These are phyloP conservation scores for Ogataea ganodermae DNA, from an alignment of 805 yeast species.

Conservation along the genomic window DNA sequence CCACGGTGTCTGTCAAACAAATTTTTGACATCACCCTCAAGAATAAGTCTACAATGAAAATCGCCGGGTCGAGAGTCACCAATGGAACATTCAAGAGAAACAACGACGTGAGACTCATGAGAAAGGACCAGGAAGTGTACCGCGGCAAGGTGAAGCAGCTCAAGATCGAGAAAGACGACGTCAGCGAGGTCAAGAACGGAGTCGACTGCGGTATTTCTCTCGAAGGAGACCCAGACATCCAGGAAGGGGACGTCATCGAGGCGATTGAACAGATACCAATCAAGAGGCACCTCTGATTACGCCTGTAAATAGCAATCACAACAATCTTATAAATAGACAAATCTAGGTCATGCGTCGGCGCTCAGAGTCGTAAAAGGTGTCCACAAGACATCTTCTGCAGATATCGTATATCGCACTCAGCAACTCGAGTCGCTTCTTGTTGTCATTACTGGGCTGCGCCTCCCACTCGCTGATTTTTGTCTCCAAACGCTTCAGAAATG, in stretches of 20 bases:
- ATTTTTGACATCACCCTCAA: conserved; percentile 69
- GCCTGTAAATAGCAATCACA: conserved; percentile 14
- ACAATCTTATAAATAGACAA: conserved; percentile 5
- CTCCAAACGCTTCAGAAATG: conserved; percentile 15
- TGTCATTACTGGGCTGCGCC: too few species aligned
- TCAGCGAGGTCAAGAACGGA: conserved; percentile 75
- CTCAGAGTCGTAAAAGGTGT: conserved; percentile 21
- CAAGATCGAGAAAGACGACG: conserved; percentile 82
- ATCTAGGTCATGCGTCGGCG: conserved; percentile 9
- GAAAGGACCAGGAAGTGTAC: conserved; percentile 50
- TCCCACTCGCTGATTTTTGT: conserved; percentile 6
- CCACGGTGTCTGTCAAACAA: conserved; percentile 69
- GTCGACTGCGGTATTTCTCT: conserved; percentile 88
- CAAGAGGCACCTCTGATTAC: conserved; percentile 48
- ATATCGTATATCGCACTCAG: conserved; percentile 5
- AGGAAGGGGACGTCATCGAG: conserved; percentile 72
- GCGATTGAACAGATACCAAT: conserved; percentile 66
- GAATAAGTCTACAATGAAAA: conserved; percentile 51
- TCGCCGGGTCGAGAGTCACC: conserved; percentile 87
- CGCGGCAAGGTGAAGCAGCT: conserved; percentile 59
- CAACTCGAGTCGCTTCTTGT: not conserved
- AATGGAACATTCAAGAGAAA: conserved; percentile 67
- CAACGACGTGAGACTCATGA: conserved; percentile 41
- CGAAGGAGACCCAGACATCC: conserved; percentile 36
- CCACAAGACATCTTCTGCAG: conserved; percentile 7